Evolutionary conservation across 1,284 basidiomycete genomes (phyloP).

Genomic region (Cutaneotrichosporon sp.): DNA sequence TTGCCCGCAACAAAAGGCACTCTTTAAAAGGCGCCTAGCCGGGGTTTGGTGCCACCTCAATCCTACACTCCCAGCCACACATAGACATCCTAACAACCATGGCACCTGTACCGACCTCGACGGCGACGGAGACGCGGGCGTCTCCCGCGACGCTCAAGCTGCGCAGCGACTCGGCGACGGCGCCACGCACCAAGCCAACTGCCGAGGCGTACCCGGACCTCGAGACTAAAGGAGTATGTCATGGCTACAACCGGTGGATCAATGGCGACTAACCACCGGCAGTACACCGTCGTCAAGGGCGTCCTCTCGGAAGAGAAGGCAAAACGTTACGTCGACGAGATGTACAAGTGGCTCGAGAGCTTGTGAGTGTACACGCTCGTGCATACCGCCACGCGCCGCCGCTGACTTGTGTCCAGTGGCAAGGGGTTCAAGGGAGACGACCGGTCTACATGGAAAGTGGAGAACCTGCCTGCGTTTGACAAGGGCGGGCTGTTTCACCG

Average conservation of each 20-base stretch:
- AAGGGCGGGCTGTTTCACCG: constrained; percentile 39
- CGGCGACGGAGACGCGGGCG: neutral
- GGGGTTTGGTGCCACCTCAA: too few relatives aligned
- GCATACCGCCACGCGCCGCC: too few relatives aligned
- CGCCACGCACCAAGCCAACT: constrained; percentile 2
- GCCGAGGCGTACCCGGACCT: constrained; percentile 24
- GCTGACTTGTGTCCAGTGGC: constrained; percentile 3
- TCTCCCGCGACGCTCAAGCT: constrained; percentile 21
- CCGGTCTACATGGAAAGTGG: constrained; percentile 38
- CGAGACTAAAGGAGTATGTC: constrained; percentile 28
- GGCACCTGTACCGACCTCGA: constrained; percentile 1
- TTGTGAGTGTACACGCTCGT: constrained; percentile 17
- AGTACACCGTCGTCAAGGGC: constrained; percentile 42
- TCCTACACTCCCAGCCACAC: too few relatives aligned
- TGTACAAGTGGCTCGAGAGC: constrained; percentile 42
- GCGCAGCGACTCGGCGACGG: constrained; percentile 10
- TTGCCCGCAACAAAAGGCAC: too few relatives aligned
- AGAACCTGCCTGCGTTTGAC: constrained; percentile 39
- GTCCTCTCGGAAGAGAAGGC: constrained; percentile 37
- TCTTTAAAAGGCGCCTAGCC: too few relatives aligned
- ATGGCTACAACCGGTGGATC: neutral
- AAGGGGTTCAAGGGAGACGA: constrained; percentile 46
- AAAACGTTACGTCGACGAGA: constrained; percentile 34
- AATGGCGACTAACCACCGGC: neutral
- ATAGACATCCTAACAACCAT: neutral